Percentiles rank a stretch among this genome's conserved stretches.
phyloP scores from a whole-genome alignment of 768 basidiomycete genomes.

The Boletus rex-veris region DNA sequence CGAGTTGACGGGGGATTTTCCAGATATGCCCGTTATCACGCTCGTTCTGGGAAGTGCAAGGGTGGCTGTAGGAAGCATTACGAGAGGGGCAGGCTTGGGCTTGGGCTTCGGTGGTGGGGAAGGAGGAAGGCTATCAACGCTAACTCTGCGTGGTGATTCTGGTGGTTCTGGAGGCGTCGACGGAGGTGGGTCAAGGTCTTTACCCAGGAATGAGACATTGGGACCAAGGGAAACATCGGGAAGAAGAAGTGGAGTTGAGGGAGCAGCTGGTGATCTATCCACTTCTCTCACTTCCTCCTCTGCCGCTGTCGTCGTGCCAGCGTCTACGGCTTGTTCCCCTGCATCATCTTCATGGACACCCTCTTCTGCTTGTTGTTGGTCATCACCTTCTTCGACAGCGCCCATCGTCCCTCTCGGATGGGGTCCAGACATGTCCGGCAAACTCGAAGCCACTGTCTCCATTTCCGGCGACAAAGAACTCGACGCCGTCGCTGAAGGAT shows the following conservation, averaged over 20 bases:
- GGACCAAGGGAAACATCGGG: conserved; percentile 12
- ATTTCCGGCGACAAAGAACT: not conserved
- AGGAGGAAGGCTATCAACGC: conserved; percentile 18
- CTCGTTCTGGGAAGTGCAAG: conserved; percentile 17
- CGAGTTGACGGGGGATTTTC: conserved; percentile 22
- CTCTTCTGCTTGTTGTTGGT: conserved; percentile 6
- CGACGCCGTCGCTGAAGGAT: not conserved
- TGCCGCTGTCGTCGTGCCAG: not conserved
- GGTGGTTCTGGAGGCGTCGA: not conserved
- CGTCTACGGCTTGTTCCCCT: not conserved
- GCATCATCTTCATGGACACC: not conserved
- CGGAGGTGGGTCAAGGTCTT: conserved; percentile 6
- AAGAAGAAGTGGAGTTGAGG: conserved; percentile 9
- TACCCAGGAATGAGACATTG: conserved; percentile 11
- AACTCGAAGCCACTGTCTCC: conserved; percentile 7
- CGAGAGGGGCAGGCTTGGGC: conserved; percentile 14
- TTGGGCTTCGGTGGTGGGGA: conserved; percentile 24
- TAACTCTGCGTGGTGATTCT: conserved; percentile 5
- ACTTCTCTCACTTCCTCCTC: not conserved
- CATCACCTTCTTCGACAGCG: conserved; percentile 10
- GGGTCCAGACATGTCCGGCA: conserved; percentile 16
- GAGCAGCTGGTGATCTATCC: not conserved
- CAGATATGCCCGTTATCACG: conserved; percentile 21
- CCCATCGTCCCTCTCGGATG: conserved; percentile 3
- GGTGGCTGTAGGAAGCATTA: conserved; percentile 1